Conservation (phyloP, 2,329 filamentous ascomycete genomes). For the Orbilia oligospora region DNA sequence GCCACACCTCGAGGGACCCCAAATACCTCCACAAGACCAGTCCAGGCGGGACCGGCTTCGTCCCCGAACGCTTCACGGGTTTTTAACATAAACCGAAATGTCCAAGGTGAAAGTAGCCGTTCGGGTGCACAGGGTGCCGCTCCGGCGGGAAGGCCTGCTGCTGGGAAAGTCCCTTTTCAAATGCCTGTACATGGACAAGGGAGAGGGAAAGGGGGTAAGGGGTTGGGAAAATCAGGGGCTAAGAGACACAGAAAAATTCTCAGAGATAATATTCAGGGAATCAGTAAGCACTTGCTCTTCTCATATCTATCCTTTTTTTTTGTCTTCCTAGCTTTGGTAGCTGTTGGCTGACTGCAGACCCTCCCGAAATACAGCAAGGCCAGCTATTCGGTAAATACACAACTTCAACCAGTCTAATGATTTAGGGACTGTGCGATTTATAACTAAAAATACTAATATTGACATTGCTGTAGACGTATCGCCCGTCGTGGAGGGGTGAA, state of each 20-base stretch:
- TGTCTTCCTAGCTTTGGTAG: no score
- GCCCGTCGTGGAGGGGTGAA: constrained; percentile 84
- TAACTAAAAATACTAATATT: background rate
- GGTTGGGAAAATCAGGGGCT: constrained; percentile 31
- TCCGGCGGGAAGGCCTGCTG: background rate
- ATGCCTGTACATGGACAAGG: background rate
- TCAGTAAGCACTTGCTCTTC: constrained; percentile 69
- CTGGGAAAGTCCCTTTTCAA: background rate
- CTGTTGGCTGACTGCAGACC: background rate
- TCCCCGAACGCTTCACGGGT: background rate
- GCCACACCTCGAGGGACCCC: background rate
- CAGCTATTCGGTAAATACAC: constrained; percentile 20
- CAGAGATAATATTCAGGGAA: constrained; percentile 70
- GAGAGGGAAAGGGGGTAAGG: constrained; percentile 36
- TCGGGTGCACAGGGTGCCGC: background rate
- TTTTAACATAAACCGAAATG: background rate
- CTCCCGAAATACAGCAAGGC: constrained; percentile 14
- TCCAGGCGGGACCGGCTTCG: background rate
- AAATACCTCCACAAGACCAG: background rate
- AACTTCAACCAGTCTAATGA: background rate
- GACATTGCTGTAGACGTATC: constrained; percentile 72
- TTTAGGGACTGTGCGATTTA: background rate
- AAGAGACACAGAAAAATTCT: constrained; percentile 69
- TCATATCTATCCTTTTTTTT: background rate
- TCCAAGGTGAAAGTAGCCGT: background rate